Evolutionary conservation across 208 protist genomes (phyloP).

Genomic region (Crithidia acanthocephali): DNA sequence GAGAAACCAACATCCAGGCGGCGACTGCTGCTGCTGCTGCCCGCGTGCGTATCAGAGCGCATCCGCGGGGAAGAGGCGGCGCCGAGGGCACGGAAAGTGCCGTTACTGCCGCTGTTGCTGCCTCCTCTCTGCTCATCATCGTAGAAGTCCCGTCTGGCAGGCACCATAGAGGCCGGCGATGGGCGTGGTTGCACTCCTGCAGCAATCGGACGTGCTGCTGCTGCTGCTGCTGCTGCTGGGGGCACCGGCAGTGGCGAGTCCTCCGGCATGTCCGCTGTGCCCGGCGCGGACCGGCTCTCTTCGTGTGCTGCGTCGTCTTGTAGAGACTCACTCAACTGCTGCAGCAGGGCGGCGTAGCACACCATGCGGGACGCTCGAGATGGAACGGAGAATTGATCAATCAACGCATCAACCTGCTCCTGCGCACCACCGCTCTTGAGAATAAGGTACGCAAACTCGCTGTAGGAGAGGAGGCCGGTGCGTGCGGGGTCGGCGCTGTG

Average conservation of each 20-base stretch:
- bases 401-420: constrained; percentile 39
- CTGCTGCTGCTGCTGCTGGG: constrained; percentile 5
- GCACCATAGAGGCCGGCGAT: no score
- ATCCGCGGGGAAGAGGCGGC: background rate
- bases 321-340: constrained; percentile 14
- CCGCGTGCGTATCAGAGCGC: constrained; percentile 14
- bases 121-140: background rate
- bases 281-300: no score
- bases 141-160: no score
- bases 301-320: background rate
- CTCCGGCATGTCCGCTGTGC: background rate
- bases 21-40: constrained; percentile 2
- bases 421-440: constrained; percentile 35
- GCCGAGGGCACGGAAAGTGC: background rate
- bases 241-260: constrained; percentile 23
- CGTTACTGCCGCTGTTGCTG: background rate
- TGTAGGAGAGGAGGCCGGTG: constrained; percentile 37
- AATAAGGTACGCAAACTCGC: constrained; percentile 39
- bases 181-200: no score
- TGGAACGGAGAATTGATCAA: constrained; percentile 30
- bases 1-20: no score
- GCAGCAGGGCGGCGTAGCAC: constrained; percentile 30
- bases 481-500: constrained; percentile 17
- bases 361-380: constrained; percentile 24
- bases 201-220: background rate